These are phyloP conservation scores for Penicillium subrubescens DNA, from an alignment of 495 filamentous ascomycete genomes.

Conservation along the genomic window DNA sequence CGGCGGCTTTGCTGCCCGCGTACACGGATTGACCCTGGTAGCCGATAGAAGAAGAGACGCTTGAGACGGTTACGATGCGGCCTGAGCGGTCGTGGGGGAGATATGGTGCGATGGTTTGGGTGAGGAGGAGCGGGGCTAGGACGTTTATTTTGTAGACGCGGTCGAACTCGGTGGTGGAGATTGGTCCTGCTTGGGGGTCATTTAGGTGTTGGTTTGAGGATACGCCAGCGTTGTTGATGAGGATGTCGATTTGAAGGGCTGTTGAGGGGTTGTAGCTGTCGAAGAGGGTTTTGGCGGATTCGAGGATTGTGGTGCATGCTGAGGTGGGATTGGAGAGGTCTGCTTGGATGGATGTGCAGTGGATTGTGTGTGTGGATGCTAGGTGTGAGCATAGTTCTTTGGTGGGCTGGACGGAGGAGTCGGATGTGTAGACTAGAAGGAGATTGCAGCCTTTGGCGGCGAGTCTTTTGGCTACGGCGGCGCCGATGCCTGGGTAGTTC, in stretches of 20 bases:
- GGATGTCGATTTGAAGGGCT: conserved; percentile 71
- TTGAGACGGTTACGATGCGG: conserved; percentile 69
- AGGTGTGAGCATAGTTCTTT: background rate
- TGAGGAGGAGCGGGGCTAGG: conserved; percentile 68
- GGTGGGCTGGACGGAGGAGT: background rate
- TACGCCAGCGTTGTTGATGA: conserved; percentile 75
- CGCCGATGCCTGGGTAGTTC: conserved; percentile 11
- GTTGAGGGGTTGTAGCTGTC: conserved; percentile 14
- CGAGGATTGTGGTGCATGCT: background rate
- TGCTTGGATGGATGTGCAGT: background rate
- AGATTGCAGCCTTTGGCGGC: conserved; percentile 16
- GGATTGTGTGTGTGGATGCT: background rate
- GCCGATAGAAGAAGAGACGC: conserved; percentile 62
- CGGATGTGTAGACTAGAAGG: conserved; percentile 8
- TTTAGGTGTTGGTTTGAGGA: background rate
- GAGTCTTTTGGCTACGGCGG: conserved; percentile 5
- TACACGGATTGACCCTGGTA: conserved; percentile 67
- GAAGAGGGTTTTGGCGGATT: conserved; percentile 41
- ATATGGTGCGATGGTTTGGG: conserved; percentile 62
- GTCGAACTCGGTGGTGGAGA: conserved; percentile 55
- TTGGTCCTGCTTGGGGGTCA: conserved; percentile 32
- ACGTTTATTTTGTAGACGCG: conserved; percentile 73
- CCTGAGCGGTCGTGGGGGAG: conserved; percentile 70
- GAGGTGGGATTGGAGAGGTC: background rate
- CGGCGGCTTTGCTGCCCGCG: conserved; percentile 74